These are phyloP conservation scores for Aspergillus quadrilineatus DNA, from an alignment of 2,329 filamentous ascomycete species.

Conservation along the genomic window DNA sequence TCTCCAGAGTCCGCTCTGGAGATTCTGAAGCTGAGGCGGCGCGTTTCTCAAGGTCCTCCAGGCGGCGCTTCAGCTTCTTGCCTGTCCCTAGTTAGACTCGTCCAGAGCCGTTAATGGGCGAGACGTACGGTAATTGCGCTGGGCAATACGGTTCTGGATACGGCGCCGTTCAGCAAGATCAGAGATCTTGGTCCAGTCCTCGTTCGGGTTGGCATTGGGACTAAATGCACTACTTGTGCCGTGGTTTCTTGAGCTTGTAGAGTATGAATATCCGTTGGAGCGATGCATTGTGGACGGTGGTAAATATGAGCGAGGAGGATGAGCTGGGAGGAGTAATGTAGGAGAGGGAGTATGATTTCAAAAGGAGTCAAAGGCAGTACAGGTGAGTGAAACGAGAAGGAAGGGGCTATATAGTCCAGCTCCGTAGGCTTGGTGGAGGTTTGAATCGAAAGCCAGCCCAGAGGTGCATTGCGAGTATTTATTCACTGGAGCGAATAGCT, in stretches of 20 bases:
- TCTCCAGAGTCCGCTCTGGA: slow-evolving; percentile 58
- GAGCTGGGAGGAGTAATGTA: neutral
- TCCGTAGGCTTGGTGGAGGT: neutral
- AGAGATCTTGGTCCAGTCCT: slow-evolving; percentile 99
- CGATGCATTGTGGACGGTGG: slow-evolving; percentile 32
- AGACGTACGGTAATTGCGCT: slow-evolving; percentile 90
- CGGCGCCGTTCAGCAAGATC: slow-evolving; percentile 89
- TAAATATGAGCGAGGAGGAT: neutral
- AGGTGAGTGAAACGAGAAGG: slow-evolving; percentile 2
- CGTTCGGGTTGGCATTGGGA: slow-evolving; percentile 88
- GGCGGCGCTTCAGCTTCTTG: slow-evolving; percentile 67
- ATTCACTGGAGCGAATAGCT: slow-evolving; percentile 15
- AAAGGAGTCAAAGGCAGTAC: neutral
- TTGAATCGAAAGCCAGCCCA: neutral
- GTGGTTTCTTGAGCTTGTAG: slow-evolving; percentile 59
- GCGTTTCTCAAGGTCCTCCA: slow-evolving; percentile 63
- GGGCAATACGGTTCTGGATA: slow-evolving; percentile 97
- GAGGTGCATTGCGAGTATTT: slow-evolving; percentile 12
- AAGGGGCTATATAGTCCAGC: slow-evolving; percentile 28
- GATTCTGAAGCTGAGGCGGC: slow-evolving; percentile 62
- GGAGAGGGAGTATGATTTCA: neutral
- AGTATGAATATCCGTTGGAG: slow-evolving; percentile 30
- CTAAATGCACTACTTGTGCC: slow-evolving; percentile 93
- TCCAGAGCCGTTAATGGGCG: neutral
- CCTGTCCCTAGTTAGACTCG: slow-evolving; percentile 38